A percentile compares a stretch with the other conserved stretches of the same genome.
These are phyloP conservation scores for Beauveria caledonica DNA, from an alignment of 2,329 filamentous ascomycete species.

Conservation along the genomic window DNA sequence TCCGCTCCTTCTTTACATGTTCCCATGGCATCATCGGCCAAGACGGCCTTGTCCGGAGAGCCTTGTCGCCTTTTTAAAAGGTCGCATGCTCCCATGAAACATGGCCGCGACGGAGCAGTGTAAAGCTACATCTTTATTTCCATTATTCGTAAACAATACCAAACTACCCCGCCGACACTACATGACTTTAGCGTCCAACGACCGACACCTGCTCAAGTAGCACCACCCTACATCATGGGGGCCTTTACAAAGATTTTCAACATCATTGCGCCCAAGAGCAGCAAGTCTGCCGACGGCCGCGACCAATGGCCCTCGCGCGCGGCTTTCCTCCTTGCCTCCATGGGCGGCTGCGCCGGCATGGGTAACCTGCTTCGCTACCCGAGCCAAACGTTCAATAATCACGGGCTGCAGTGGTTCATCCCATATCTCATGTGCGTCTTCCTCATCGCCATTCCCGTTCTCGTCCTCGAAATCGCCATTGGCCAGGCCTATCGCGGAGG, in stretches of 20 bases:
- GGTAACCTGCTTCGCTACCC: slow-evolving; percentile 51
- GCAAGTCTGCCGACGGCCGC: slow-evolving; percentile 31
- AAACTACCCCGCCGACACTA: neutral
- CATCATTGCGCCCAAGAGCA: slow-evolving; percentile 28
- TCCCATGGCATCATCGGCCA: slow-evolving; percentile 2
- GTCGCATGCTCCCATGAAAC: neutral
- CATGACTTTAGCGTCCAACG: neutral
- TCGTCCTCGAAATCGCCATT: slow-evolving; percentile 57
- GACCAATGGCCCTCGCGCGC: slow-evolving; percentile 49
- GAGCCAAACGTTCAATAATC: slow-evolving; percentile 51
- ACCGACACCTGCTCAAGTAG: neutral
- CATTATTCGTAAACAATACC: neutral
- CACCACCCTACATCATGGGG: neutral
- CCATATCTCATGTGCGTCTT: slow-evolving; percentile 48
- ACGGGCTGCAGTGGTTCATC: slow-evolving; percentile 52
- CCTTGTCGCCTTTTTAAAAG: neutral
- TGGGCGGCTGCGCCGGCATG: slow-evolving; percentile 51
- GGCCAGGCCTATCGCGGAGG: slow-evolving; percentile 56
- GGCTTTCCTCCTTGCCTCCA: slow-evolving; percentile 48
- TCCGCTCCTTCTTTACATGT: neutral
- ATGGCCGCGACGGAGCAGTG: neutral
- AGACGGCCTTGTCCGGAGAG: neutral
- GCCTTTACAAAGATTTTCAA: slow-evolving; percentile 23
- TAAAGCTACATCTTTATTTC: neutral
- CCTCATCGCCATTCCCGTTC: slow-evolving; percentile 45